Percentiles rank a stretch among this genome's conserved stretches.
phyloP scores from a whole-genome alignment of 2,329 filamentous ascomycete species.

The Graphiopsis chlorocephala region DNA sequence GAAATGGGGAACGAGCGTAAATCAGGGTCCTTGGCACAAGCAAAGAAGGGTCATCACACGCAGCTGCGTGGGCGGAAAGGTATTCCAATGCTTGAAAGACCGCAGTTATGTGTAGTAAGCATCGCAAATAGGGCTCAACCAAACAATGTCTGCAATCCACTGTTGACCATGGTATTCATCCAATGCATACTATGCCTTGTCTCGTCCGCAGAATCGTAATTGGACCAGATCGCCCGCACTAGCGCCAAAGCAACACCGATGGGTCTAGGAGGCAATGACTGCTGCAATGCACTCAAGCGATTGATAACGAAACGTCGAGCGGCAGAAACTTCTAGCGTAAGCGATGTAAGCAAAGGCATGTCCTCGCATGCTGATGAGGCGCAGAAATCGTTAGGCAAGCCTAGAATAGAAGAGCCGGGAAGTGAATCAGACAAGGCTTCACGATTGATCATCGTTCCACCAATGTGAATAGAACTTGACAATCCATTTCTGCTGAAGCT shows the following conservation, averaged over 20 bases:
- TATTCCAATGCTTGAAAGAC: background rate
- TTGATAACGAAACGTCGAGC: conserved; percentile 13
- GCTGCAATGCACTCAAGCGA: conserved; percentile 13
- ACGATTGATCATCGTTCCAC: conserved; percentile 5
- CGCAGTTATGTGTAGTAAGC: background rate
- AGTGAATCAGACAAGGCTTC: background rate
- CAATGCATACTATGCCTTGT: background rate
- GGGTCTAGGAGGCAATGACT: conserved; percentile 5
- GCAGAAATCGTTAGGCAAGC: background rate
- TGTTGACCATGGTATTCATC: conserved; percentile 14
- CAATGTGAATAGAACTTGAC: background rate
- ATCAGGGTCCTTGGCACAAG: background rate
- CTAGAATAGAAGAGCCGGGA: background rate
- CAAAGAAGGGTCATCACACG: no score
- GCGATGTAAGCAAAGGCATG: conserved; percentile 5
- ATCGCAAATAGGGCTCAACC: background rate
- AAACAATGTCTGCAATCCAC: conserved; percentile 12
- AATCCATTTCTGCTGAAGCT: background rate
- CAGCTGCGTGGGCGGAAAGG: background rate
- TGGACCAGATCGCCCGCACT: conserved; percentile 12
- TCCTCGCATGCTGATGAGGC: background rate
- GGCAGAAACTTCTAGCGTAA: conserved; percentile 7
- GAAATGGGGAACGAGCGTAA: background rate
- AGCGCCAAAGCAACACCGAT: conserved; percentile 13
- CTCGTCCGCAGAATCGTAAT: conserved; percentile 11